Evolutionary conservation across 176 grass and related monocot species (phyloP).

Genomic region (Rhynchospora breviuscula): DNA sequence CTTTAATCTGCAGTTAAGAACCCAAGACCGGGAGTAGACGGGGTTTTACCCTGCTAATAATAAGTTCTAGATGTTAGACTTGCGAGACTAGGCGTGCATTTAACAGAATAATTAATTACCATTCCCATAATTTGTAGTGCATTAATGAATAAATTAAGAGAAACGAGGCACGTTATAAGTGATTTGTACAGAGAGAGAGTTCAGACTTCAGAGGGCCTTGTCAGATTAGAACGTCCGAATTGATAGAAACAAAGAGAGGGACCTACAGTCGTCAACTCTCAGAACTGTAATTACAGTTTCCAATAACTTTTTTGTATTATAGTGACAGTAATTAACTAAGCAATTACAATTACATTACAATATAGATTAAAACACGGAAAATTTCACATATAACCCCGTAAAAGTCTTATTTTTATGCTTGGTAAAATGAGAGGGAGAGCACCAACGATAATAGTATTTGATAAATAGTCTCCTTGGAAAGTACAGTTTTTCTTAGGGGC

Average conservation of each 20-base stretch:
- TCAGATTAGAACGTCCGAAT: slow-evolving; percentile 25
- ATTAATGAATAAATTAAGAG: background rate
- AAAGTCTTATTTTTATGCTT: background rate
- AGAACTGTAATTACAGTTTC: slow-evolving; percentile 18
- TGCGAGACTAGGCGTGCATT: slow-evolving; percentile 13
- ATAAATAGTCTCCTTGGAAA: too few species aligned
- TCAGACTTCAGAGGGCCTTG: background rate
- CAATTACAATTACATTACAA: background rate
- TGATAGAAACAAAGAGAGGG: slow-evolving; percentile 3
- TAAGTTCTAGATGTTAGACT: slow-evolving; percentile 12
- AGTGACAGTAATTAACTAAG: background rate
- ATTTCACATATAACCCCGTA: background rate
- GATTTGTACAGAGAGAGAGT: background rate
- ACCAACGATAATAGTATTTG: too few species aligned
- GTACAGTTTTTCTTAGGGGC: too few species aligned
- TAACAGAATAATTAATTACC: slow-evolving; percentile 6
- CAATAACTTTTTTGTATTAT: background rate
- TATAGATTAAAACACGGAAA: background rate
- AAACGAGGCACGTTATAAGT: slow-evolving; percentile 10
- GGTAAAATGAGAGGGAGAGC: background rate
- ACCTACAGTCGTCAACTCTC: slow-evolving; percentile 2
- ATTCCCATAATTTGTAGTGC: background rate
- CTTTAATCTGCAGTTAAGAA: background rate
- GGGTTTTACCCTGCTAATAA: slow-evolving; percentile 19
- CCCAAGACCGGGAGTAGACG: slow-evolving; percentile 6